These are phyloP conservation scores for Ophioceras dolichostomum DNA, from an alignment of 2,329 filamentous ascomycete genomes.

Conservation along the genomic window DNA sequence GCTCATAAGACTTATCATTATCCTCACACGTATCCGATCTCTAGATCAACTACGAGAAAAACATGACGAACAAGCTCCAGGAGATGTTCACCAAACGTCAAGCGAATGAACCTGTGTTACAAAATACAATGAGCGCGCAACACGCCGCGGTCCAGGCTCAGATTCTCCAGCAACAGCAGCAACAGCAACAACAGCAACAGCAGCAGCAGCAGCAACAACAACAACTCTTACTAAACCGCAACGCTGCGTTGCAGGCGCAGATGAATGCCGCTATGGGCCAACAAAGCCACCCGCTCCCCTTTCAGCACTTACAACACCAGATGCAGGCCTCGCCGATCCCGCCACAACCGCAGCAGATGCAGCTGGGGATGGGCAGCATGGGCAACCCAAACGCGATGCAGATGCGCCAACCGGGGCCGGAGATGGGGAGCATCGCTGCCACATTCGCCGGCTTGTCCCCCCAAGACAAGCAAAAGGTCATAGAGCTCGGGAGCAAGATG, in stretches of 20 bases:
- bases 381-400: slow-evolving; percentile 20
- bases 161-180: slow-evolving; percentile 18
- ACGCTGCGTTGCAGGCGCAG: slow-evolving; percentile 27
- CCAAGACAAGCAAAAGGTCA: slow-evolving; percentile 31
- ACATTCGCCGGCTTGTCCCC: slow-evolving; percentile 25
- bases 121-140: slow-evolving; percentile 30
- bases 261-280: slow-evolving; percentile 36
- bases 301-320: slow-evolving; percentile 45
- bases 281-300: slow-evolving; percentile 38
- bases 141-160: slow-evolving; percentile 18
- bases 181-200: slow-evolving; percentile 22
- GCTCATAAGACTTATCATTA: too few relatives aligned
- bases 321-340: slow-evolving; percentile 43
- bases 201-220: slow-evolving; percentile 41
- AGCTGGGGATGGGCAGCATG: slow-evolving; percentile 23
- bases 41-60: slow-evolving; percentile 37
- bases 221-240: slow-evolving; percentile 17
- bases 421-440: slow-evolving; percentile 22
- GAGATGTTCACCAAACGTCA: slow-evolving; percentile 40
- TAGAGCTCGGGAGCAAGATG: slow-evolving; percentile 29
- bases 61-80: slow-evolving; percentile 29
- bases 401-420: slow-evolving; percentile 20
- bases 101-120: slow-evolving; percentile 33
- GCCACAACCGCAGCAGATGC: slow-evolving; percentile 27
- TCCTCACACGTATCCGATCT: slow-evolving; percentile 8